Percentiles rank a stretch among this genome's conserved stretches.
Evolutionary conservation across 2,329 filamentous ascomycete genomes (phyloP).

Genomic region (Lasiodiplodia citricola): DNA sequence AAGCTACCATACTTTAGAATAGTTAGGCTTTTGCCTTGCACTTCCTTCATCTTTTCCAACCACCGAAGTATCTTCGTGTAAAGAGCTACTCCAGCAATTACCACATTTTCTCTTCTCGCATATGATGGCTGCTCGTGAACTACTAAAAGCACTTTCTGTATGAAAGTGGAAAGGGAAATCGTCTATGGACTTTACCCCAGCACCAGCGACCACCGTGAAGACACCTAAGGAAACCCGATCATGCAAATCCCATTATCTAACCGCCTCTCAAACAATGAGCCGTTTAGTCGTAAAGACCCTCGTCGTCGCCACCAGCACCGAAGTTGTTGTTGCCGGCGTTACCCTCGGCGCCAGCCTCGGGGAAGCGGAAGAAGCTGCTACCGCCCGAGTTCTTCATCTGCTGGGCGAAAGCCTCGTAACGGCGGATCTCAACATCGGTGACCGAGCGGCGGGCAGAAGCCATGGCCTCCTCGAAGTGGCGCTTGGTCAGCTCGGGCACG

Average conservation of each 20-base stretch:
- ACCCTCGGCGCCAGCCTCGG: constrained; percentile 57
- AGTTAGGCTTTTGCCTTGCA: constrained; percentile 9
- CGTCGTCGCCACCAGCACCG: constrained; percentile 88
- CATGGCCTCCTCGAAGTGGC: constrained; percentile 99
- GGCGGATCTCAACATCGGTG: constrained; percentile 93
- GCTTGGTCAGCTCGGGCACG: constrained; percentile 92
- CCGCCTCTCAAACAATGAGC: constrained; percentile 9
- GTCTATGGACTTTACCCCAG: constrained; percentile 22
- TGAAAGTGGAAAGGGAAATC: constrained; percentile 17
- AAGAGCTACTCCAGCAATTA: constrained; percentile 10
- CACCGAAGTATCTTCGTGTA: constrained; percentile 5
- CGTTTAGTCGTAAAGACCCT: constrained; percentile 90
- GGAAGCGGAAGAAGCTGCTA: constrained; percentile 98
- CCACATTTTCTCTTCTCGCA: not conserved
- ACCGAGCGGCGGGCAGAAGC: constrained; percentile 91
- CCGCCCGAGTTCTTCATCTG: constrained; percentile 98
- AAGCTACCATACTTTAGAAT: constrained; percentile 17
- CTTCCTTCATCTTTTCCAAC: constrained; percentile 3
- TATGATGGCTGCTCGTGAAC: constrained; percentile 10
- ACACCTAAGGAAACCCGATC: constrained; percentile 21
- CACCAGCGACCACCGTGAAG: constrained; percentile 24
- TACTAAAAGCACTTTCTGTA: constrained; percentile 22
- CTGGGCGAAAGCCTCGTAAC: constrained; percentile 97
- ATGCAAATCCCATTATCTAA: constrained; percentile 25
- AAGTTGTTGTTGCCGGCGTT: constrained; percentile 60